phyloP scores from a whole-genome alignment of 805 yeast species.

The Wickerhamomyces sydowiorum region DNA sequence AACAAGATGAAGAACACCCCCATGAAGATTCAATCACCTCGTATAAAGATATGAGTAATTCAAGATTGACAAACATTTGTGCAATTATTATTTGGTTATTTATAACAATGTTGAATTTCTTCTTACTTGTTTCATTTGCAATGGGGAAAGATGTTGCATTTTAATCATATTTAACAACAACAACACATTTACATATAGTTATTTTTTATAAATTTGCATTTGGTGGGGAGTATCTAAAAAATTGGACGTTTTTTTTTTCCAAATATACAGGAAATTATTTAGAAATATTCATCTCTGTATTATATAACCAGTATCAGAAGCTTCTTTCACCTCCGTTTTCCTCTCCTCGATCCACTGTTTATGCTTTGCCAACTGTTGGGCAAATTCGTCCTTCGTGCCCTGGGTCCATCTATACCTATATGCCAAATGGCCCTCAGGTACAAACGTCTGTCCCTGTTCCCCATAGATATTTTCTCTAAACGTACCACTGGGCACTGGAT shows the following conservation, averaged over 20 bases:
- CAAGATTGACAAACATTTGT: conserved; percentile 39
- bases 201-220: no score
- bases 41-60: conserved; percentile 36
- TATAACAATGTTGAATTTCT: conserved; percentile 62
- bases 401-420: no score
- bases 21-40: conserved; percentile 7
- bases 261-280: no score
- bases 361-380: no score
- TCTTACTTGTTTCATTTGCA: conserved; percentile 43
- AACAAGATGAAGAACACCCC: conserved; percentile 4
- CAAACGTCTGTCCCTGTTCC: no score
- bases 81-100: conserved; percentile 62
- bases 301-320: background rate
- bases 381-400: no score
- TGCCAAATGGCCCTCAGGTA: no score
- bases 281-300: background rate
- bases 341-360: background rate
- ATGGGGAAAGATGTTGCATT: conserved; percentile 32
- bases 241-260: no score
- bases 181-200: no score
- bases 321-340: background rate
- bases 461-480: conserved; percentile 29
- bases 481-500: conserved; percentile 27
- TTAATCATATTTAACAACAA: conserved; percentile 4
- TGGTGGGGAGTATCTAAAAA: background rate